phyloP scores from a whole-genome alignment of 2,329 filamentous ascomycete genomes.

The Podosphaera leucotricha region DNA sequence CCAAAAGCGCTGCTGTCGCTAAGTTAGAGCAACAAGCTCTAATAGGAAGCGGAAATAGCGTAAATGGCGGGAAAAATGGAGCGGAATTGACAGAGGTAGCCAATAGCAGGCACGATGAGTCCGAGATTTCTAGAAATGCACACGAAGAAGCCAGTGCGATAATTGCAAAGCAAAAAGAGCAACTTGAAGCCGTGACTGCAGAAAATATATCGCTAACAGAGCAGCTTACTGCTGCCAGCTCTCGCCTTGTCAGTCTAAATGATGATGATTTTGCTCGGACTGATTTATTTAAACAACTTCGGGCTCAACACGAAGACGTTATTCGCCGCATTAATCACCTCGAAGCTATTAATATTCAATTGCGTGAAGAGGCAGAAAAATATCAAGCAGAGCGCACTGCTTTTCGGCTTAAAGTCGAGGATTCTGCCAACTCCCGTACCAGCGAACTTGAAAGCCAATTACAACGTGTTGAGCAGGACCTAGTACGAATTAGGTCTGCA shows the following conservation, averaged over 20 bases:
- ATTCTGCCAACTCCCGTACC: slow-evolving; percentile 49
- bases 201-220: slow-evolving; percentile 55
- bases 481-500: slow-evolving; percentile 61
- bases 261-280: slow-evolving; percentile 90
- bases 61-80: slow-evolving; percentile 19
- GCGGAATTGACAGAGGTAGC: slow-evolving; percentile 19
- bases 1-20: slow-evolving; percentile 70
- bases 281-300: slow-evolving; percentile 80
- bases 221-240: slow-evolving; percentile 53
- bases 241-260: slow-evolving; percentile 44
- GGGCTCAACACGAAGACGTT: slow-evolving; percentile 73
- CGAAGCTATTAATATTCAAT: slow-evolving; percentile 64
- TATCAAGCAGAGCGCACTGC: slow-evolving; percentile 63
- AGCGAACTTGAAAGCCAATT: slow-evolving; percentile 65
- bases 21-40: slow-evolving; percentile 81
- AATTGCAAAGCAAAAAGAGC: slow-evolving; percentile 66
- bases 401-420: slow-evolving; percentile 60
- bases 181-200: slow-evolving; percentile 53
- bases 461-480: slow-evolving; percentile 56
- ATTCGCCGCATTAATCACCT: slow-evolving; percentile 80
- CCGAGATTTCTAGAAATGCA: slow-evolving; percentile 47
- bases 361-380: slow-evolving; percentile 68
- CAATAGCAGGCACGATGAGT: slow-evolving; percentile 29
- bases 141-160: slow-evolving; percentile 57
- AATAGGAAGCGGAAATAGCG: slow-evolving; percentile 29